Base-by-base conservation (phyloP, 768 basidiomycete species). In the Tulasnella sp. region DNA sequence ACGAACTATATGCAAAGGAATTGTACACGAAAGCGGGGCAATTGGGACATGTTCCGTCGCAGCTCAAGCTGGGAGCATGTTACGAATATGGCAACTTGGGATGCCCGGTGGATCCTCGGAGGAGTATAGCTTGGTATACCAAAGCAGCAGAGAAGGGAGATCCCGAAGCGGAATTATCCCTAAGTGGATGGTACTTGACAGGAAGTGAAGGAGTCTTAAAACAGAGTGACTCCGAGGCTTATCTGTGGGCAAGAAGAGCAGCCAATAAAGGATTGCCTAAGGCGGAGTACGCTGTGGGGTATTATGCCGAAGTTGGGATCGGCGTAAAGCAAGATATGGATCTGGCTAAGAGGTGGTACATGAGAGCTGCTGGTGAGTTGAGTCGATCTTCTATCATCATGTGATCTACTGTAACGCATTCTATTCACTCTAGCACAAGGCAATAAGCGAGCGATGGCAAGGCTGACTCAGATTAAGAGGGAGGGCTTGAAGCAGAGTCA, bases 221-320 rank as follows among this genome's bases (percentile, higher is more conserved):
- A 67, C 95, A 98, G 70, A 91, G 87, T 60, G 95, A 99, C 65
- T 85, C 84, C 2, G 95, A 99, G 64, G 95, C 95, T n/a, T 99
- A 95, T 65, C 66, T 99, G 34, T 99, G 95, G 95, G 95, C 93
- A 9, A 73, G 92, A 28, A 77, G 88, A 48, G 91, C 92, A 15
- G 95, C 91, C 20, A 95, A 96, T 66, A 96, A 95, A 66, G 95
- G 93, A 5, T 62, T 95, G 59, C 83, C 83, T 63, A 96, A 95
- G 65, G 95, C 95, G 0, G 95, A 99, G 66, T 99, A 96, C 67
- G 95, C 95, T 8, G 93, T 98, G 16, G 95, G 93, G 22, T 95
- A 96, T 66, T 99, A 98, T 64, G 88, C 90, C 0, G 95, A 98
- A 65, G 83, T 92, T 9, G 95, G 92, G 2, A 99, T 99, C 58